phyloP scores from a whole-genome alignment of 768 basidiomycete species.

The Kwoniella shandongensis region DNA sequence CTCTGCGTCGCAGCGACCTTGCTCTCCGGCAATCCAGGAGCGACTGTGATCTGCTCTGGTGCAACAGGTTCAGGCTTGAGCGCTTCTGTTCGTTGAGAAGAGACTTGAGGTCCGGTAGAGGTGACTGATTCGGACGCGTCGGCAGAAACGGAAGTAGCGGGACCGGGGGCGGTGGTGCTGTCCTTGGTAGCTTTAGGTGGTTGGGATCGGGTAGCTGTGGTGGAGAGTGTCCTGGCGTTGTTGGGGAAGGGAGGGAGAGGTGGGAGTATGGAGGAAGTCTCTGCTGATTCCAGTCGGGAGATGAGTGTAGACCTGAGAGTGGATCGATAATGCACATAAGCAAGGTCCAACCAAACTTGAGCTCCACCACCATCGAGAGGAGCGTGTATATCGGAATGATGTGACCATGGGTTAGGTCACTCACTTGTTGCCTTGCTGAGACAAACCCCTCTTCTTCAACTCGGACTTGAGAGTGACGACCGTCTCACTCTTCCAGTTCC shows the following conservation, averaged over 20 bases:
- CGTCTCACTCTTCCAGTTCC: slow-evolving; percentile 49
- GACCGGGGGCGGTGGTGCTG: background rate
- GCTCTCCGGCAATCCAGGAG: slow-evolving; percentile 48
- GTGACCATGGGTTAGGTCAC: slow-evolving; percentile 4
- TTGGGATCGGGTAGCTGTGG: slow-evolving; percentile 15
- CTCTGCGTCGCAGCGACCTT: slow-evolving; percentile 12
- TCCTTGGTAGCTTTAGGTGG: slow-evolving; percentile 9
- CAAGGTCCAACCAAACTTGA: no score
- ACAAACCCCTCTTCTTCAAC: slow-evolving; percentile 43
- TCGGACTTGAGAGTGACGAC: slow-evolving; percentile 46
- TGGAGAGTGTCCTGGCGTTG: slow-evolving; percentile 12
- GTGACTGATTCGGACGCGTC: slow-evolving; percentile 18
- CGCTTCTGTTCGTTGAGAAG: slow-evolving; percentile 27
- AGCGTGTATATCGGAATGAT: background rate
- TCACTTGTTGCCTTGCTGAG: slow-evolving; percentile 55
- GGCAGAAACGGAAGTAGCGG: slow-evolving; percentile 7
- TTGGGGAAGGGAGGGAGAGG: slow-evolving; percentile 45
- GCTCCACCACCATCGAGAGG: background rate
- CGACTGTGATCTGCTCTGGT: slow-evolving; percentile 35
- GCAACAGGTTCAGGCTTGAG: slow-evolving; percentile 24
- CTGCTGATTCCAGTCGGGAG: slow-evolving; percentile 45
- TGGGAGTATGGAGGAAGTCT: slow-evolving; percentile 36
- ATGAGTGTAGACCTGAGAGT: slow-evolving; percentile 35
- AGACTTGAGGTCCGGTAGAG: slow-evolving; percentile 34
- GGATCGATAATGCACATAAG: no score